phyloP scores from a whole-genome alignment of 2,329 filamentous ascomycete genomes.

The Diaporthe ampelina region DNA sequence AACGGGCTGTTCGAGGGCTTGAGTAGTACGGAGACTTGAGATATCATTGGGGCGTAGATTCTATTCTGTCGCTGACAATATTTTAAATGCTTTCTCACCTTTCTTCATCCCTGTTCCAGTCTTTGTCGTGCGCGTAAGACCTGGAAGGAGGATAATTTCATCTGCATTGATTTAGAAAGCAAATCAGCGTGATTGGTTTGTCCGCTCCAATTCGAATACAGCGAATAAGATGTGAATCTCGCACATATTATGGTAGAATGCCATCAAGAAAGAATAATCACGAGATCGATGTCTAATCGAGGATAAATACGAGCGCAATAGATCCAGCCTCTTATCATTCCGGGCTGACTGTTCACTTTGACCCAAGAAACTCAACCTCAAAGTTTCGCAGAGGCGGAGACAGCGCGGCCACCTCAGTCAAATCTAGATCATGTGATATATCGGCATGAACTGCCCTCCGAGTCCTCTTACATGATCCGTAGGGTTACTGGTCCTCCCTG shows the following conservation, averaged over 20 bases:
- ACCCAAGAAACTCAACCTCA: not conserved
- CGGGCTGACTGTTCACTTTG: not conserved
- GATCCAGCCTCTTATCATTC: not conserved
- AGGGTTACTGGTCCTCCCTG: not conserved
- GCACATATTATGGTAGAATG: not conserved
- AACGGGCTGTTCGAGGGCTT: not conserved
- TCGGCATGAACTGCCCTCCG: not conserved
- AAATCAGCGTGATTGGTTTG: too few relatives aligned
- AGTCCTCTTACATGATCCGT: not conserved
- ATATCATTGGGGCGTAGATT: conserved; percentile 11
- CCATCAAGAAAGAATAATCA: not conserved
- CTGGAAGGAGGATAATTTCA: not conserved
- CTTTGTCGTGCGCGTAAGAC: too few relatives aligned
- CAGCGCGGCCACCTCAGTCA: not conserved
- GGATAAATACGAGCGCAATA: not conserved
- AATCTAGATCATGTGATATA: too few relatives aligned
- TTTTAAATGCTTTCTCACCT: not conserved
- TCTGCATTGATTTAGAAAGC: not conserved
- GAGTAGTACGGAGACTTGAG: not conserved
- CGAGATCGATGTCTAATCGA: not conserved
- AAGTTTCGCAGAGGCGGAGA: not conserved
- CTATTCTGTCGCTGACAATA: conserved; percentile 27
- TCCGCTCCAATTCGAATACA: not conserved
- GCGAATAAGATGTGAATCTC: not conserved
- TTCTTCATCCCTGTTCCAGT: not conserved